Conservation (phyloP, 148 eudicot genomes). For the Fagopyrum homotropicum region DNA sequence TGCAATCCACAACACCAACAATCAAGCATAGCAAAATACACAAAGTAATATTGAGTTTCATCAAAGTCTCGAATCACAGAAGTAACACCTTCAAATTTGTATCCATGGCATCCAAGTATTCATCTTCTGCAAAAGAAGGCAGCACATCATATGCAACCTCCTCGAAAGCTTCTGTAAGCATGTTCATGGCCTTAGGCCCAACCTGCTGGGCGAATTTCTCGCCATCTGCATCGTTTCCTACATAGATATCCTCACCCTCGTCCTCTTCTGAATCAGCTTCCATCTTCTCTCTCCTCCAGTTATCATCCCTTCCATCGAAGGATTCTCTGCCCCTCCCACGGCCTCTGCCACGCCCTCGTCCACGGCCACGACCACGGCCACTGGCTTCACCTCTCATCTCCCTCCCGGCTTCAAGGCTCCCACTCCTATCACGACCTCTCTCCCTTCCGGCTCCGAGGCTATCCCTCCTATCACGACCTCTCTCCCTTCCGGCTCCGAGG, state of each 20-base stretch:
- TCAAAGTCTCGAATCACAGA: neutral
- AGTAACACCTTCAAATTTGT: conserved; percentile 52
- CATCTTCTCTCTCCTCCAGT: conserved; percentile 10
- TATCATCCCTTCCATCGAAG: conserved; percentile 6
- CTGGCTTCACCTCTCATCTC: conserved; percentile 18
- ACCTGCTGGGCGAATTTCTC: conserved; percentile 50
- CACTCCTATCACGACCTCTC: conserved; percentile 6
- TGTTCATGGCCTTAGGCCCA: conserved; percentile 50
- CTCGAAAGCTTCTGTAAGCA: conserved; percentile 56
- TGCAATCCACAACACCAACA: conserved; percentile 26
- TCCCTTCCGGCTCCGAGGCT: conserved; percentile 12
- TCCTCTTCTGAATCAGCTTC: conserved; percentile 15
- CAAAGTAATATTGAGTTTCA: neutral
- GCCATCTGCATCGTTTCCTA: conserved; percentile 46
- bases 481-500: conserved; percentile 4
- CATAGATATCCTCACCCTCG: conserved; percentile 26
- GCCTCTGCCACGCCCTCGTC: conserved; percentile 31
- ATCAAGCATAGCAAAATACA: neutral
- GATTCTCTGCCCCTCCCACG: conserved; percentile 17
- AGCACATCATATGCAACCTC: conserved; percentile 41
- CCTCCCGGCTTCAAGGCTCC: conserved; percentile 14
- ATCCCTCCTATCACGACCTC: conserved; percentile 13
- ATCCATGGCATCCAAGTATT: conserved; percentile 55
- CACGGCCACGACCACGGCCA: conserved; percentile 25
- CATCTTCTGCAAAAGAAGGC: conserved; percentile 58